Conservation (phyloP, 116 monocot species). For the Dioscorea cayenensis region DNA sequence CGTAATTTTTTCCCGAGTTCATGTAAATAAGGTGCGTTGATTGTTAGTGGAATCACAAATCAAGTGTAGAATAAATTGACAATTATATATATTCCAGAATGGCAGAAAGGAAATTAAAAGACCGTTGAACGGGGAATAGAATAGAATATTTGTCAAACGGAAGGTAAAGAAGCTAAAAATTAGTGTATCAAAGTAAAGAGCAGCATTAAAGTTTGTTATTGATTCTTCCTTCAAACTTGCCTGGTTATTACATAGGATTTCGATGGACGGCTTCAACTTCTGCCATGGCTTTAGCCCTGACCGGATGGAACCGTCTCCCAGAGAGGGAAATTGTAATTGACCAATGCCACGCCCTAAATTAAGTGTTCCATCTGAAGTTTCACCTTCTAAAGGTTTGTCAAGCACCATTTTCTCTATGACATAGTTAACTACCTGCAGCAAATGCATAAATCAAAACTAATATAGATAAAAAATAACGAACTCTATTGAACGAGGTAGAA, state of each 20-base stretch:
- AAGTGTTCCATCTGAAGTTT: conserved; percentile 44
- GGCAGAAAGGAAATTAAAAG: too few relatives aligned
- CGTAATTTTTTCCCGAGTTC: too few relatives aligned
- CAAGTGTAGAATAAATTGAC: too few relatives aligned
- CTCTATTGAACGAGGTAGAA: neutral
- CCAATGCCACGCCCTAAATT: conserved; percentile 32
- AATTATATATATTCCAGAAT: too few relatives aligned
- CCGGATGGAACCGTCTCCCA: conserved; percentile 46
- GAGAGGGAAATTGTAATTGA: conserved; percentile 39
- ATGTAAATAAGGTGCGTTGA: too few relatives aligned
- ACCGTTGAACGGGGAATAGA: too few relatives aligned
- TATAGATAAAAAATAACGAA: neutral
- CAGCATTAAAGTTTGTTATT: neutral
- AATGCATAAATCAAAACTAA: neutral
- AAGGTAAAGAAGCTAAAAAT: too few relatives aligned
- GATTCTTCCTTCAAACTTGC: conserved; percentile 30
- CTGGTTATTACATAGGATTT: conserved; percentile 99
- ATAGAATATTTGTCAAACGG: too few relatives aligned
- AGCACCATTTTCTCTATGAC: conserved; percentile 87
- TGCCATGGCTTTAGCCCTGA: conserved; percentile 64
- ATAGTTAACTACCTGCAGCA: conserved; percentile 78
- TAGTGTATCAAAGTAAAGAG: too few relatives aligned
- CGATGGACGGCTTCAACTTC: conserved; percentile 74
- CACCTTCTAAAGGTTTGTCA: conserved; percentile 64
- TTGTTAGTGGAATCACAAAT: too few relatives aligned